These are phyloP conservation scores for Begonia masoniana DNA, from an alignment of 306 rosid genomes.

Conservation along the genomic window DNA sequence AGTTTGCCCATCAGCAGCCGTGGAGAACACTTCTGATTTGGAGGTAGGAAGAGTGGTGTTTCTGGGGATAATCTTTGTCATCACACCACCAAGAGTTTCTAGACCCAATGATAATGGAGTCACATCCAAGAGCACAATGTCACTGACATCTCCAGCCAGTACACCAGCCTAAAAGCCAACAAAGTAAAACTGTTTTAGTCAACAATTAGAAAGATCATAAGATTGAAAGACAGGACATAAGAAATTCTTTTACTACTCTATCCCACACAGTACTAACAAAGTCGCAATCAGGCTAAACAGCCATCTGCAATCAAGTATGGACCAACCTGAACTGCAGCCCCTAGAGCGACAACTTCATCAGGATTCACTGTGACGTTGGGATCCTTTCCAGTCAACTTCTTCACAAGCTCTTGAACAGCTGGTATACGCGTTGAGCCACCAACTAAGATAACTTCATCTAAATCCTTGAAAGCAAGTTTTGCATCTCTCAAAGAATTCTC, in stretches of 20 bases:
- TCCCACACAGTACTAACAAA: too few species aligned
- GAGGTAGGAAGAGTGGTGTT: slow-evolving; percentile 91
- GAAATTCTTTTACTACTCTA: neutral
- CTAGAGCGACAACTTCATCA: slow-evolving; percentile 88
- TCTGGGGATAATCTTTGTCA: slow-evolving; percentile 89
- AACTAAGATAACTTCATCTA: slow-evolving; percentile 78
- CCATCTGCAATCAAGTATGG: neutral
- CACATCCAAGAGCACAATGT: slow-evolving; percentile 70
- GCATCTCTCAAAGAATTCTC: slow-evolving; percentile 87
- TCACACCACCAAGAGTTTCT: slow-evolving; percentile 73
- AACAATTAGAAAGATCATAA: neutral
- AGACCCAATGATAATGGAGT: slow-evolving; percentile 53
- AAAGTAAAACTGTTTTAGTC: neutral
- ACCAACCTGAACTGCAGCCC: slow-evolving; percentile 76
- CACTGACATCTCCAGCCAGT: slow-evolving; percentile 67
- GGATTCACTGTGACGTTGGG: slow-evolving; percentile 87
- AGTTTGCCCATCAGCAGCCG: slow-evolving; percentile 79
- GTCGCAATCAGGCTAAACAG: neutral
- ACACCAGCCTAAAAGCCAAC: slow-evolving; percentile 50
- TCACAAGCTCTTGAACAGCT: slow-evolving; percentile 66
- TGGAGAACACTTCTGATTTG: slow-evolving; percentile 75
- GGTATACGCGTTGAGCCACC: slow-evolving; percentile 82
- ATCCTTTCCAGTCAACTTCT: slow-evolving; percentile 61
- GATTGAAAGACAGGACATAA: neutral
- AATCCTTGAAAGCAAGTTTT: slow-evolving; percentile 58